phyloP scores from a whole-genome alignment of 805 yeast species.

The Zygosaccharomyces bisporus region DNA sequence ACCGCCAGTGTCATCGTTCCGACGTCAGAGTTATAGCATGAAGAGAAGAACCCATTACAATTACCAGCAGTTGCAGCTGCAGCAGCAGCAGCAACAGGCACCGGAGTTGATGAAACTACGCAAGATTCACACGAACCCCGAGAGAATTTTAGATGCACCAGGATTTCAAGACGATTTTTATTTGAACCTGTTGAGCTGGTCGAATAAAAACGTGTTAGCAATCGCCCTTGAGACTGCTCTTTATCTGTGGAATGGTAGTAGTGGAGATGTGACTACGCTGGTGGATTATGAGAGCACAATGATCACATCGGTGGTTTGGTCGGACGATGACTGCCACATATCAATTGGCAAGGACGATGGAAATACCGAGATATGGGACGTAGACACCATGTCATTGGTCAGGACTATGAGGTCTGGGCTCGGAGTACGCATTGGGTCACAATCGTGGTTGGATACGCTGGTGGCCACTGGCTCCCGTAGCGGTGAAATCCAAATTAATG shows the following conservation, averaged over 20 bases:
- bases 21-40: constrained; percentile 29
- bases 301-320: constrained; percentile 69
- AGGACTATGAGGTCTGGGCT: constrained; percentile 71
- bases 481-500: constrained; percentile 83
- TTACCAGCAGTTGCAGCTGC: constrained; percentile 34
- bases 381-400: constrained; percentile 65
- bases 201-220: constrained; percentile 72
- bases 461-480: constrained; percentile 84
- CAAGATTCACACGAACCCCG: constrained; percentile 82
- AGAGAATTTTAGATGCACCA: constrained; percentile 92
- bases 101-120: constrained; percentile 65
- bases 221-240: constrained; percentile 82
- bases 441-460: constrained; percentile 78
- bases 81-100: constrained; percentile 37
- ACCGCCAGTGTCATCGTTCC: constrained; percentile 57
- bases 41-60: constrained; percentile 33
- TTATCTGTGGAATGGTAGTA: constrained; percentile 87
- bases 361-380: constrained; percentile 87
- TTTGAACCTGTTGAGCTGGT: constrained; percentile 84
- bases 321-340: constrained; percentile 82
- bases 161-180: constrained; percentile 92
- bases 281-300: constrained; percentile 49
- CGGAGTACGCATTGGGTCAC: constrained; percentile 74
- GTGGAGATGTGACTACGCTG: constrained; percentile 70
- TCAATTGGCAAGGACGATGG: constrained; percentile 86